These are phyloP conservation scores for Pneumocystis wakefieldiae DNA, from an alignment of 1,139 yeast species.

Conservation along the genomic window DNA sequence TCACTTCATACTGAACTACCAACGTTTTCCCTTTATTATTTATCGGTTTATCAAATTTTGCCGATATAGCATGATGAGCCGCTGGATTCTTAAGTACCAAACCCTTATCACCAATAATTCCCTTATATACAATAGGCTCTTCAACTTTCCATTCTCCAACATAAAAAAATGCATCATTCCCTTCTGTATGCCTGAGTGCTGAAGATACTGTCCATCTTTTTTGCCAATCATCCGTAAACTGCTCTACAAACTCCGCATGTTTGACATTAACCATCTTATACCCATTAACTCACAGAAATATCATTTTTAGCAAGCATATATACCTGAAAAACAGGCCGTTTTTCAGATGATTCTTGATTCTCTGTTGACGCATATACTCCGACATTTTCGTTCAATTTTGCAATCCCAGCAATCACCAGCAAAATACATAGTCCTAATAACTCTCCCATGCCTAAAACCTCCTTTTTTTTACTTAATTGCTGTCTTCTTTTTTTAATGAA, in stretches of 20 bases:
- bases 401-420: neutral
- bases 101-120: conserved; percentile 50
- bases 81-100: conserved; percentile 62
- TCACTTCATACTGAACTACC: conserved; percentile 79
- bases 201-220: conserved; percentile 48
- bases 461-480: neutral
- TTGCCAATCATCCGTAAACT: conserved; percentile 35
- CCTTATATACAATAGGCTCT: conserved; percentile 42
- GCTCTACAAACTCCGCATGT: conserved; percentile 33
- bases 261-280: neutral
- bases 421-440: neutral
- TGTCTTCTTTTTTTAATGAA: neutral
- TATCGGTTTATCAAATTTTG: conserved; percentile 39
- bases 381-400: neutral
- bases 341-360: neutral
- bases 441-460: neutral
- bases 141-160: conserved; percentile 61
- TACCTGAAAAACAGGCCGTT: neutral
- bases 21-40: conserved; percentile 46
- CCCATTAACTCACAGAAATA: neutral
- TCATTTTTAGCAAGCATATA: neutral
- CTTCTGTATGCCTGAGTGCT: conserved; percentile 32
- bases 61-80: conserved; percentile 65
- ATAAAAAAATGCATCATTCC: conserved; percentile 39
- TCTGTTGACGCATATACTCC: neutral